Conservation (phyloP, 805 yeast species). For the Saccharomycopsis fodiens region DNA sequence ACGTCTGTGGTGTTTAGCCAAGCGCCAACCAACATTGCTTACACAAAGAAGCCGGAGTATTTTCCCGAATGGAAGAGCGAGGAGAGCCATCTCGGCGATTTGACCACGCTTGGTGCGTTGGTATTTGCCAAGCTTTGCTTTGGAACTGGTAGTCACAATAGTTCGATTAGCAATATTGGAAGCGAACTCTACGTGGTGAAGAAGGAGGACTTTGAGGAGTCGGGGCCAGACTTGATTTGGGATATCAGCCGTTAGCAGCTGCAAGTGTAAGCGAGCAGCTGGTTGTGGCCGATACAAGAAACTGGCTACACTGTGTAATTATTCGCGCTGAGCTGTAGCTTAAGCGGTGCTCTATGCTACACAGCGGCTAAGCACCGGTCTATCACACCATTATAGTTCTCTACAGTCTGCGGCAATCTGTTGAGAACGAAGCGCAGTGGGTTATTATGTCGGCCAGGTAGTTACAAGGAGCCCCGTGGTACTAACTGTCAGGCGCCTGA, state of each 20-base stretch:
- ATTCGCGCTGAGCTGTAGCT: too few species aligned
- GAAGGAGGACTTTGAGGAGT: constrained; percentile 20
- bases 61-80: constrained; percentile 87
- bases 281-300: too few species aligned
- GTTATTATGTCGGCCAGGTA: too few species aligned
- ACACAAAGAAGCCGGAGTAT: constrained; percentile 77
- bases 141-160: constrained; percentile 17
- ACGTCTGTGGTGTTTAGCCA: constrained; percentile 38
- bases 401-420: too few species aligned
- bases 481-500: too few species aligned
- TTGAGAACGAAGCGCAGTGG: too few species aligned
- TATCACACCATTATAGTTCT: too few species aligned
- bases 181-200: constrained; percentile 18
- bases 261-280: too few species aligned
- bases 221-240: constrained; percentile 21
- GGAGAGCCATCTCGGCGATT: constrained; percentile 22
- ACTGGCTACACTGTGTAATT: too few species aligned
- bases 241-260: constrained; percentile 18
- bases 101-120: constrained; percentile 19
- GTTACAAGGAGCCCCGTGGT: too few species aligned
- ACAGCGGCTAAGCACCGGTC: too few species aligned
- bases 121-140: constrained; percentile 13
- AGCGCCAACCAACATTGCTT: constrained; percentile 68
- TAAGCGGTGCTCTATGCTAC: too few species aligned
- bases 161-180: constrained; percentile 17